Base-by-base conservation (phyloP, 495 filamentous ascomycete genomes). In the Oidiodendron maius region DNA sequence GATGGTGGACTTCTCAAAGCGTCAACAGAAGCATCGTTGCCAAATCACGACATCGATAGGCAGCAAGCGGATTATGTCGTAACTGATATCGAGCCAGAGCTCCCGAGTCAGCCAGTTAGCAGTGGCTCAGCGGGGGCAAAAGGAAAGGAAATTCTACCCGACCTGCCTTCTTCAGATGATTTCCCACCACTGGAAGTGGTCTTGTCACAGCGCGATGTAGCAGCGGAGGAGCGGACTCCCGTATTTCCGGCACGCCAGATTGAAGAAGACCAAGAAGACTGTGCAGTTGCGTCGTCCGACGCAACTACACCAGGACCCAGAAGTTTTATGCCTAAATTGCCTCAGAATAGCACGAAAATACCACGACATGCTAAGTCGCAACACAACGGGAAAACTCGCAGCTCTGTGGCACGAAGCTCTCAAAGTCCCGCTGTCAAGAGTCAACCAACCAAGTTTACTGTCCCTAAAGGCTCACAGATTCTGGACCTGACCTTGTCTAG, bases 401-500 rank as follows among this genome's bases (percentile, higher is more conserved):
- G 22, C 21, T 50, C 24, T 15, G 30, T 8, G 17, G 9, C 45
- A 21, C 37, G 42, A 32, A 13, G 11, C 6, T 42, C 44, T 23
- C 26, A 38, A 32, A 36, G 50, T 15, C 41, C 13, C 25, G 22
- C 42, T 10, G 47, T 51, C n/a, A 32, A 35, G 18, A 34, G 25
- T 17, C 21, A 24, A 9, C 40, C 16, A 24, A n/a, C 4, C 2
- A 46, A 35, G 4, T 38, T 40, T 15, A 17, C 11, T 15, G 15
- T 39, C 23, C 50, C 54, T 16, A 17, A 38, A 39, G 40, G 40
- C 3, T 36, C 41, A 8, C 49, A 56, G 18, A 21, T 55, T 21
- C 23, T 53, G 9, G 53, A 57, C 38, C 23, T 60, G 20, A 50
- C 58, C 4, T 16, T 55, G 20, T 57, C 44, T 1, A 58, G 51